Evolutionary conservation across 345 rosid genomes (phyloP).

Genomic region (Durio zibethinus): DNA sequence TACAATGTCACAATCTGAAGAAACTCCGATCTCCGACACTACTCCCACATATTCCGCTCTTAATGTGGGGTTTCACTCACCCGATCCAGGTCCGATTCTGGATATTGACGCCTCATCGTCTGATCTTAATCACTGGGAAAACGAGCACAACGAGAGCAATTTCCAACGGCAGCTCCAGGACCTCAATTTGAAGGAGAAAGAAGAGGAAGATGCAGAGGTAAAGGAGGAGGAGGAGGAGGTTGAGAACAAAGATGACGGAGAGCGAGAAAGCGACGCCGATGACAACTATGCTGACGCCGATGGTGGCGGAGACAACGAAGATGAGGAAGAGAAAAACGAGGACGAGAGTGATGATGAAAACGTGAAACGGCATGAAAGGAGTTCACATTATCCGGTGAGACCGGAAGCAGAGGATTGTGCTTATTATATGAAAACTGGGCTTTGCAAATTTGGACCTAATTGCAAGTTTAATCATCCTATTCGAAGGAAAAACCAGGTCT

Average conservation of each 20-base stretch:
- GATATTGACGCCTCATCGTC: slow-evolving; percentile 22
- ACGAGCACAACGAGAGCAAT: background rate
- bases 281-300: background rate
- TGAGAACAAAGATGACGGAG: background rate
- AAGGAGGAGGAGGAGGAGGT: background rate
- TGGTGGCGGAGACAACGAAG: slow-evolving; percentile 11
- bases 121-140: slow-evolving; percentile 35
- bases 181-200: slow-evolving; percentile 34
- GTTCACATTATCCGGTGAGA: slow-evolving; percentile 58
- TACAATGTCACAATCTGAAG: slow-evolving; percentile 23
- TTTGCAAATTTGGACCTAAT: slow-evolving; percentile 73
- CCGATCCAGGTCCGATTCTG: background rate
- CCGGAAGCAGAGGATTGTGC: slow-evolving; percentile 86
- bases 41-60: slow-evolving; percentile 4
- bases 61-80: slow-evolving; percentile 16
- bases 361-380: slow-evolving; percentile 23
- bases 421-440: slow-evolving; percentile 70
- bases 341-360: slow-evolving; percentile 21
- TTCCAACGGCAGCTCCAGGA: slow-evolving; percentile 27
- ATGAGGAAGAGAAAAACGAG: slow-evolving; percentile 3
- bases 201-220: background rate
- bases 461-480: slow-evolving; percentile 94
- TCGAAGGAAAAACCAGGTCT: slow-evolving; percentile 54
- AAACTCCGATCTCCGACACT: background rate
- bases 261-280: background rate